These are phyloP conservation scores for Plasmodium knowlesi DNA, from an alignment of 169 alveolate genomes.

Conservation along the genomic window DNA sequence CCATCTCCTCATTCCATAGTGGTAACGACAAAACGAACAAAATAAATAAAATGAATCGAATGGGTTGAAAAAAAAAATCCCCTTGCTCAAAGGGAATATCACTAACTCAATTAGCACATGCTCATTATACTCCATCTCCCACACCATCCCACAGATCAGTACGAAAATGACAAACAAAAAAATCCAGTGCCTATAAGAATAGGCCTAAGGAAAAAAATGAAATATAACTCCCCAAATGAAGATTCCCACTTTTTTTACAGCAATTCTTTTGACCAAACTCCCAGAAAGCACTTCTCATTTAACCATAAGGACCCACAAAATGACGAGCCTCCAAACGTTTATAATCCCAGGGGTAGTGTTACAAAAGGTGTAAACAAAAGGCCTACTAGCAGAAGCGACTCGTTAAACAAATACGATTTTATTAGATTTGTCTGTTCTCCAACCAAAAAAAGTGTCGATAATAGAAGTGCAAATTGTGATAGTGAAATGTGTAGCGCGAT, in stretches of 20 bases:
- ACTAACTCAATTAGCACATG: not conserved
- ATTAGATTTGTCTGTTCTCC: constrained; percentile 72
- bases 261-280: constrained; percentile 34
- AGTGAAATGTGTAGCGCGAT: not conserved
- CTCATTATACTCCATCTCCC: constrained; percentile 2
- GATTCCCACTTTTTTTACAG: not conserved
- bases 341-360: not conserved
- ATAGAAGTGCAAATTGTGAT: constrained; percentile 12
- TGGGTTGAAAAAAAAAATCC: not conserved
- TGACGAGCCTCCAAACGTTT: not conserved
- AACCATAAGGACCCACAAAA: not conserved
- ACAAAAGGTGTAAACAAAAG: constrained; percentile 1
- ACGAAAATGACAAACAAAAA: constrained; percentile 1
- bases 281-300: constrained; percentile 5
- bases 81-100: not conserved
- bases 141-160: not conserved
- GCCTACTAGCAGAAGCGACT: not conserved
- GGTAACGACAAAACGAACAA: constrained; percentile 3
- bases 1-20: not conserved
- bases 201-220: constrained; percentile 12
- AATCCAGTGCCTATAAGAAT: not conserved
- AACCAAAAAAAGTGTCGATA: constrained; percentile 4
- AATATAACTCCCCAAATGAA: not conserved
- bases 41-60: not conserved
- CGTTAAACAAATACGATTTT: constrained; percentile 67